Evolutionary conservation across 768 basidiomycete genomes (phyloP).

Genomic region (Auricularia sp.): DNA sequence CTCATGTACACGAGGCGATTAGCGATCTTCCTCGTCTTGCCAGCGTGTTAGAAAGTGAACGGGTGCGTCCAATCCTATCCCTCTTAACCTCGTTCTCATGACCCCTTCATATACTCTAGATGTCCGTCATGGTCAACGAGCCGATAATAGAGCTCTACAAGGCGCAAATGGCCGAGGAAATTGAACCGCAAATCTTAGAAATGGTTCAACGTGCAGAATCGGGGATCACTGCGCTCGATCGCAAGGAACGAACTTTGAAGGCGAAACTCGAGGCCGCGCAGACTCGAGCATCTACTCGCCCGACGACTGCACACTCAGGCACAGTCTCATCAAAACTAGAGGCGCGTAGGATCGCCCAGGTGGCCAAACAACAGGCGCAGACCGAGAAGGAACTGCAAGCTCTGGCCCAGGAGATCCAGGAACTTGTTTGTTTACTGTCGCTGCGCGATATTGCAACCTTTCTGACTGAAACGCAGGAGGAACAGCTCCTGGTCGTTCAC

Average conservation of each 20-base stretch:
- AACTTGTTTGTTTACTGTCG: conserved; percentile 30
- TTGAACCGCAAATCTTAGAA: conserved; percentile 71
- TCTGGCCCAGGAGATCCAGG: conserved; percentile 52
- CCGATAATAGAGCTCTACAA: conserved; percentile 65
- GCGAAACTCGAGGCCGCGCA: conserved; percentile 47
- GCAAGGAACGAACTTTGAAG: conserved; percentile 34
- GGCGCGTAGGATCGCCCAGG: conserved; percentile 50
- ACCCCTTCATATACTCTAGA: conserved; percentile 27
- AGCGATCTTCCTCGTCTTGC: conserved; percentile 60
- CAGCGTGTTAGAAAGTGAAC: conserved; percentile 55
- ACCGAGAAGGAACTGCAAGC: conserved; percentile 52
- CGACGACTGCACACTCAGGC: conserved; percentile 36
- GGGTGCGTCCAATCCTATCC: conserved; percentile 30
- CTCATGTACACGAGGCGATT: not conserved
- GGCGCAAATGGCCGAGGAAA: conserved; percentile 62
- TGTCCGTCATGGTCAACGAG: conserved; percentile 67
- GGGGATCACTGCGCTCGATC: conserved; percentile 49
- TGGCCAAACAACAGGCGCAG: conserved; percentile 55
- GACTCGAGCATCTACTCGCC: conserved; percentile 23
- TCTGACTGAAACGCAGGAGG: conserved; percentile 2
- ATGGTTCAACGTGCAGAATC: conserved; percentile 62
- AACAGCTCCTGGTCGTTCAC: not conserved
- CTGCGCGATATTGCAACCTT: not conserved
- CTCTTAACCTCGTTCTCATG: not conserved
- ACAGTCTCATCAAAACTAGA: conserved; percentile 54